A percentile compares a stretch with the other conserved stretches of the same genome.
Conservation (phyloP, 805 yeast species). For the Kluyveromyces starmeri region DNA sequence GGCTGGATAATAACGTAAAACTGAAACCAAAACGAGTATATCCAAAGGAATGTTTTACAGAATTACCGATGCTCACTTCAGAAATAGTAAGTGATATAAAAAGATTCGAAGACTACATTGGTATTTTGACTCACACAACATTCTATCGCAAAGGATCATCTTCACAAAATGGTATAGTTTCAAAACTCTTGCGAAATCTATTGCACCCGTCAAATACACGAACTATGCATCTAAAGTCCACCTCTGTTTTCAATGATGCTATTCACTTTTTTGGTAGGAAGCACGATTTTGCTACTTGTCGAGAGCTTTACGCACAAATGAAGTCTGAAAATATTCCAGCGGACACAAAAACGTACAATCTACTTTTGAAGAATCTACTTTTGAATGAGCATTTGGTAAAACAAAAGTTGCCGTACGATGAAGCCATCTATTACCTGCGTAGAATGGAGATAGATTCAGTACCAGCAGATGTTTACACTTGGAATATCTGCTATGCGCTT, state of each 20-base stretch:
- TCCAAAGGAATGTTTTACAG: constrained; percentile 19
- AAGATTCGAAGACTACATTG: constrained; percentile 28
- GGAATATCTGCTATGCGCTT: constrained; percentile 29
- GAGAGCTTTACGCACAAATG: constrained; percentile 36
- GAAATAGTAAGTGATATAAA: constrained; percentile 20
- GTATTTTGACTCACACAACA: constrained; percentile 31
- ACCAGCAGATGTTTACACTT: constrained; percentile 31
- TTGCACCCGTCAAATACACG: constrained; percentile 32
- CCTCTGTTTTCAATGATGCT: constrained; percentile 30
- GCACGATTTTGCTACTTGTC: constrained; percentile 34
- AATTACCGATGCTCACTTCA: constrained; percentile 30
- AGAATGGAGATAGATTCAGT: constrained; percentile 25
- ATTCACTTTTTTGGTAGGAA: constrained; percentile 32
- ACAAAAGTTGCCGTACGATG: constrained; percentile 19
- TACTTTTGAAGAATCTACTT: constrained; percentile 27
- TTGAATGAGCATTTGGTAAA: constrained; percentile 24
- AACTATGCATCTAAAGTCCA: constrained; percentile 25
- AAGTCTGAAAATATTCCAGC: constrained; percentile 26
- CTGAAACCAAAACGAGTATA: constrained; percentile 12
- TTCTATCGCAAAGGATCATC: constrained; percentile 32
- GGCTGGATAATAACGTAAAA: constrained; percentile 15
- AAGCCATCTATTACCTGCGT: constrained; percentile 24
- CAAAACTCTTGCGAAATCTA: constrained; percentile 32
- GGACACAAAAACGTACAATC: constrained; percentile 33
- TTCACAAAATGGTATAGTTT: constrained; percentile 30